Percentiles rank a stretch among this genome's conserved stretches.
These are phyloP conservation scores for Vigna mungo DNA, from an alignment of 306 rosid genomes.

Conservation along the genomic window DNA sequence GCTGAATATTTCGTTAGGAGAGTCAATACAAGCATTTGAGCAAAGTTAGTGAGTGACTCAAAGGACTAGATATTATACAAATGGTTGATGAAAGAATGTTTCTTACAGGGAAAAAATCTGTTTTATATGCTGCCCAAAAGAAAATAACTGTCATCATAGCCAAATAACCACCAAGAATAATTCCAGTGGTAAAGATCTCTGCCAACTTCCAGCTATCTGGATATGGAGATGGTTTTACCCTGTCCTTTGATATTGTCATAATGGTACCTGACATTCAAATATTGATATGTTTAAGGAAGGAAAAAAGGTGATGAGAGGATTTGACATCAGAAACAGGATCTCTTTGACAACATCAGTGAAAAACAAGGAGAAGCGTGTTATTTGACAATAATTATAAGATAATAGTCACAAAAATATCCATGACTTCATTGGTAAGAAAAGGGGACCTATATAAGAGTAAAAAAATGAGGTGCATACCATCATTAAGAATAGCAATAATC, in stretches of 20 bases:
- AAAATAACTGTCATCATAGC: conserved; percentile 93
- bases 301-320: neutral
- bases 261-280: conserved; percentile 68
- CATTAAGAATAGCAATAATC: conserved; percentile 87
- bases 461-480: conserved; percentile 56
- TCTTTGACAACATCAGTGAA: neutral
- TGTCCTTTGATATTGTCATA: conserved; percentile 89
- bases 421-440: neutral
- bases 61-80: neutral
- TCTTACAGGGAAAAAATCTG: conserved; percentile 84
- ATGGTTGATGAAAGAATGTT: neutral
- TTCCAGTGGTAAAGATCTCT: conserved; percentile 81
- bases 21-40: conserved; percentile 18
- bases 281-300: conserved; percentile 3
- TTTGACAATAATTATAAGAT: neutral
- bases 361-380: neutral
- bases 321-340: neutral
- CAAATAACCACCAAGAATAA: conserved; percentile 80
- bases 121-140: conserved; percentile 84
- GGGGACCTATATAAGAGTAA: neutral
- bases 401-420: neutral
- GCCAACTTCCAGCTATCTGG: conserved; percentile 94
- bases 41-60: neutral
- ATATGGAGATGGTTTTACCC: conserved; percentile 86
- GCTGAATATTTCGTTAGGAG: conserved; percentile 48